Conservation (phyloP, 2,329 filamentous ascomycete genomes). For the Aureobasidium sp. region DNA sequence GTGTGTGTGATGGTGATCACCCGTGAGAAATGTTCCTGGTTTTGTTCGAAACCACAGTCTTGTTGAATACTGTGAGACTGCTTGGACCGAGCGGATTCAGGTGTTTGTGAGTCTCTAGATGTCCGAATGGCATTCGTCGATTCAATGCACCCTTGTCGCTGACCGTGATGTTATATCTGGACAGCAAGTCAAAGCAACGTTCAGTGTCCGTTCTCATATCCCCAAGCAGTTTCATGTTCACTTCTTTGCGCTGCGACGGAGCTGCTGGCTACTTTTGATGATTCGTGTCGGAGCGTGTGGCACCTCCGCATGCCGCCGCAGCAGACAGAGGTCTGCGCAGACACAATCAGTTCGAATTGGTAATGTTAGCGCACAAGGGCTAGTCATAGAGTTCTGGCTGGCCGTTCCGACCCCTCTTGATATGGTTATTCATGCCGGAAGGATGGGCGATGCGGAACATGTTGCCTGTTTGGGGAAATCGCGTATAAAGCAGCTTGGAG, state of each 20-base stretch:
- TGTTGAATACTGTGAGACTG: background rate
- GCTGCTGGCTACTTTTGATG: background rate
- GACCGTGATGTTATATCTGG: background rate
- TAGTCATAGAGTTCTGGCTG: background rate
- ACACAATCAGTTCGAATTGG: background rate
- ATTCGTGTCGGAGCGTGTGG: background rate
- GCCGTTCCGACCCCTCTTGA: constrained; percentile 11
- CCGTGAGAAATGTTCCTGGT: background rate
- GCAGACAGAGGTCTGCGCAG: background rate
- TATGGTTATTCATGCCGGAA: constrained; percentile 6
- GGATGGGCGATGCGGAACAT: background rate
- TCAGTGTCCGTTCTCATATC: background rate
- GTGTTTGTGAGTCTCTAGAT: no score
- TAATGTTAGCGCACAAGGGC: background rate
- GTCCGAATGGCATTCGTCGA: background rate
- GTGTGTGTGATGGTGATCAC: background rate
- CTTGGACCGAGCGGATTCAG: no score
- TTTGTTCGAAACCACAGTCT: background rate
- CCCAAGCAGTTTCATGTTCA: background rate
- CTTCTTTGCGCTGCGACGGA: background rate
- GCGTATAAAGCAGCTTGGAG: constrained; percentile 5
- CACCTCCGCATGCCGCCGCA: background rate
- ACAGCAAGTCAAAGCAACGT: background rate
- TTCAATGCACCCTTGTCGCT: background rate
- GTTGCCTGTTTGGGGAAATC: constrained; percentile 10